Evolutionary conservation across 106 monocot genomes (phyloP).

Genomic region (Dactylorhiza incarnata): DNA sequence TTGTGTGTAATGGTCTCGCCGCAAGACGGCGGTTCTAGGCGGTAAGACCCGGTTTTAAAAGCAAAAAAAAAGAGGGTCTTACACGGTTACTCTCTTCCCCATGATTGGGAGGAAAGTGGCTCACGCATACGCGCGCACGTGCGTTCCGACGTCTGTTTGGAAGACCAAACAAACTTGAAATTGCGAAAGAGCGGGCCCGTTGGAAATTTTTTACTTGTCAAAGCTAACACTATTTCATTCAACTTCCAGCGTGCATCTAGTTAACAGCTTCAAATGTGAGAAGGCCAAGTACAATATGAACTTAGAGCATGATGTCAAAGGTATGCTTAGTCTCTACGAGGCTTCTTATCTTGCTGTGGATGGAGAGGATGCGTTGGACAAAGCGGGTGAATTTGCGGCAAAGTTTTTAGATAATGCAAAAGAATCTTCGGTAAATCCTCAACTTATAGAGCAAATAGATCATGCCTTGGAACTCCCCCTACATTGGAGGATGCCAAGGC

Average conservation of each 20-base stretch:
- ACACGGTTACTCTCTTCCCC: too few relatives aligned
- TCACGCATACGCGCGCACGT: too few relatives aligned
- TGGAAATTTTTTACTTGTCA: too few relatives aligned
- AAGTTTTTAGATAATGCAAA: neutral
- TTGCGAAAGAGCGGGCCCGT: too few relatives aligned
- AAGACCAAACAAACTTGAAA: too few relatives aligned
- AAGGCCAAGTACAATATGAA: neutral
- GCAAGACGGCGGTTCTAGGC: too few relatives aligned
- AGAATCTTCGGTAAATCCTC: neutral
- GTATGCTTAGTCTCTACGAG: conserved; percentile 30
- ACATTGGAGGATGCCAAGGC: conserved; percentile 41
- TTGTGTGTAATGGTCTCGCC: too few relatives aligned
- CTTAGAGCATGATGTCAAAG: conserved; percentile 1
- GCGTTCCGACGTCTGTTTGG: too few relatives aligned
- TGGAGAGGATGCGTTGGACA: conserved; percentile 27
- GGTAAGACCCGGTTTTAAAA: too few relatives aligned
- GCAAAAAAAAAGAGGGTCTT: too few relatives aligned
- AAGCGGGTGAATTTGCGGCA: conserved; percentile 11
- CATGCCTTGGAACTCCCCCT: conserved; percentile 47
- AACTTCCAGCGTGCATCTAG: neutral
- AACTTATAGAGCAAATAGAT: conserved; percentile 17
- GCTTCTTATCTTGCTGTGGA: conserved; percentile 22
- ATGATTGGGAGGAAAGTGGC: too few relatives aligned
- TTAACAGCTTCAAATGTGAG: conserved; percentile 12
- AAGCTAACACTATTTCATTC: too few relatives aligned